Evolutionary conservation across 352 stramenopile genomes (phyloP), one percentile per base, ranked within the genome.

Genomic region (Pythium apleroticum): DNA sequence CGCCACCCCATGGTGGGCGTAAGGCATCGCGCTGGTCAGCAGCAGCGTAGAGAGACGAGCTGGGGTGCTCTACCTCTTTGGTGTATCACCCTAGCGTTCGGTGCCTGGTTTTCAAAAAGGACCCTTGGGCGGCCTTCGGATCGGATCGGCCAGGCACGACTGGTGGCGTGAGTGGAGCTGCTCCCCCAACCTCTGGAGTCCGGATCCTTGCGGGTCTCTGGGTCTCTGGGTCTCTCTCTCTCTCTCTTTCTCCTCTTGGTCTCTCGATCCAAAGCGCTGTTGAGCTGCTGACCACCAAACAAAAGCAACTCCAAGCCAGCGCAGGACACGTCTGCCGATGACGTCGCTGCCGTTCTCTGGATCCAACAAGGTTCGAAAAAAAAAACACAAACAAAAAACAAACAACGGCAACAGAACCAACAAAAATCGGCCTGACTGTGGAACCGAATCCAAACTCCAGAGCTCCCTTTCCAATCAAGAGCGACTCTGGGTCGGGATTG

Each of bases 361-460:
- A 58, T 37, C 31, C 48, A 48, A 65, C 17, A 46, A 65, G 17
- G 48, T 65, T 65, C 58, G 46, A 57, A 48, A 33, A 58, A 53
- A 57, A 35, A 39, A 37, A 31, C 15, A 24, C 39, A 22, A 46
- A 46, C 39, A 46, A 46, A 46, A 46, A 46, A 46, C 39, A 28
- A 52, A 52, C 43, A 27, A 17, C 10, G 30, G 5, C 30, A 35
- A 11, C 12, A 41, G 33, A 41, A 41, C 12, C 33, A 41, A 41
- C 35, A 41, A 41, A 41, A 41, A 41, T 41, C 35, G 35, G 31
- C 35, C 1, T 3, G 35, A 46, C 5, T 1, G 39, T 46, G 39
- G 39, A 5, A 46, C 17, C 39, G 19, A 46, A 46, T 46, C 17
- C 39, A 46, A 17, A 46, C n/a, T 20, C 15, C 39, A 46, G 39